Percentiles rank a stretch among this genome's conserved stretches.
phyloP scores from a whole-genome alignment of 1,284 basidiomycete species.

The Microbotryomycetes sp. region DNA sequence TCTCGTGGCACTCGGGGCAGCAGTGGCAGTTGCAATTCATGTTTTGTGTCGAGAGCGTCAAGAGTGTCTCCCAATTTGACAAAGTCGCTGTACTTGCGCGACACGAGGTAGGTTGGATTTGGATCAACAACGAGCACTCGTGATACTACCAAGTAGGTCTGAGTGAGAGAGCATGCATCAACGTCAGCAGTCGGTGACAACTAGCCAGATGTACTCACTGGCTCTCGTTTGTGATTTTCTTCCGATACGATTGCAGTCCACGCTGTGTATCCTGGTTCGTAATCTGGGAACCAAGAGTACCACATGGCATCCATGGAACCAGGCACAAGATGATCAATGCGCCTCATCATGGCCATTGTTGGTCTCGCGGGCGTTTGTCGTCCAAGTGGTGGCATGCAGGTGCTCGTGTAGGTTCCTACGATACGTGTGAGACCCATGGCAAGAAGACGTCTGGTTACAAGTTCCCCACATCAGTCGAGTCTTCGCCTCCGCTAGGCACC shows the following conservation, averaged over 20 bases:
- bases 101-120: constrained; percentile 2
- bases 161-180: neutral
- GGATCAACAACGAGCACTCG: constrained; percentile 3
- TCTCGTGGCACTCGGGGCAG: constrained; percentile 3
- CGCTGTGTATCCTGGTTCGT: constrained; percentile 5
- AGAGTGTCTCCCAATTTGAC: constrained; percentile 4
- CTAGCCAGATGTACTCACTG: neutral
- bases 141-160: constrained; percentile 20
- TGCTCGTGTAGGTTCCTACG: constrained; percentile 25
- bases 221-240: neutral
- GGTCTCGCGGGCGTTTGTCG: constrained; percentile 13
- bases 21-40: constrained; percentile 10
- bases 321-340: constrained; percentile 23
- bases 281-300: neutral
- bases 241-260: constrained; percentile 24
- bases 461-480: neutral
- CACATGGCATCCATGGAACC: constrained; percentile 24
- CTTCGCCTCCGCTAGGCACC: neutral
- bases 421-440: constrained; percentile 27
- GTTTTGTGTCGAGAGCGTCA: constrained; percentile 6
- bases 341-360: constrained; percentile 7
- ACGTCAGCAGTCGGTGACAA: neutral
- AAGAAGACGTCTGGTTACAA: constrained; percentile 18
- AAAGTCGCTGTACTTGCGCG: constrained; percentile 2
- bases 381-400: constrained; percentile 7